Conservation (phyloP, 2,329 filamentous ascomycete genomes). For the Botrytis fabae region DNA sequence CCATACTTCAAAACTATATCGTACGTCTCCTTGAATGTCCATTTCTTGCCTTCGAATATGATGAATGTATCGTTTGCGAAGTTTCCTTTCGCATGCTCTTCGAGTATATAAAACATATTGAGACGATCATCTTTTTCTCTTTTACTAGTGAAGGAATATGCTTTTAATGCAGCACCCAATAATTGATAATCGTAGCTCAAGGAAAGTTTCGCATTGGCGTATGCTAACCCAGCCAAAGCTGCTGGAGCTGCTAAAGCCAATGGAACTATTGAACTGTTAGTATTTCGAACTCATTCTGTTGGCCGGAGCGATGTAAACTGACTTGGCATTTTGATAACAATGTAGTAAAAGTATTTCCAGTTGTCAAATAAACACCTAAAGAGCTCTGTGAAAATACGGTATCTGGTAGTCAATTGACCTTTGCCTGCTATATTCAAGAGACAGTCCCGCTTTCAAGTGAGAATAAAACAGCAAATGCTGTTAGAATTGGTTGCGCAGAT, state of each 20-base stretch:
- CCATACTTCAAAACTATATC: slow-evolving; percentile 70
- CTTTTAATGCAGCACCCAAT: slow-evolving; percentile 54
- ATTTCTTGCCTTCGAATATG: slow-evolving; percentile 66
- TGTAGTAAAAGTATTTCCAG: background rate
- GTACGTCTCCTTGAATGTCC: slow-evolving; percentile 77
- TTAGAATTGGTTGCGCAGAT: background rate
- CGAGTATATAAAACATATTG: slow-evolving; percentile 74
- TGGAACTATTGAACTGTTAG: slow-evolving; percentile 47
- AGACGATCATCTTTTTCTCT: slow-evolving; percentile 60
- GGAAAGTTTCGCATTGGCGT: slow-evolving; percentile 71
- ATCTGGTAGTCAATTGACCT: background rate
- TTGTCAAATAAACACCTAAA: background rate
- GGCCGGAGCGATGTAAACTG: background rate
- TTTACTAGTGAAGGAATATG: slow-evolving; percentile 46
- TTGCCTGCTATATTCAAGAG: background rate
- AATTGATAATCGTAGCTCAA: slow-evolving; percentile 66
- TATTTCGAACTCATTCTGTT: background rate
- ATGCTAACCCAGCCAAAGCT: slow-evolving; percentile 67
- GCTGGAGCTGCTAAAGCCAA: slow-evolving; percentile 59
- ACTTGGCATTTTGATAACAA: slow-evolving; percentile 34
- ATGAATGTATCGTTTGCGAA: slow-evolving; percentile 60
- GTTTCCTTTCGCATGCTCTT: slow-evolving; percentile 59
- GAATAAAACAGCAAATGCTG: background rate
- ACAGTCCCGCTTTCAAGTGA: background rate
- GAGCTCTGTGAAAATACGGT: background rate